Conservation (phyloP, 495 filamentous ascomycete genomes). For the Chaetomidium leptoderma region DNA sequence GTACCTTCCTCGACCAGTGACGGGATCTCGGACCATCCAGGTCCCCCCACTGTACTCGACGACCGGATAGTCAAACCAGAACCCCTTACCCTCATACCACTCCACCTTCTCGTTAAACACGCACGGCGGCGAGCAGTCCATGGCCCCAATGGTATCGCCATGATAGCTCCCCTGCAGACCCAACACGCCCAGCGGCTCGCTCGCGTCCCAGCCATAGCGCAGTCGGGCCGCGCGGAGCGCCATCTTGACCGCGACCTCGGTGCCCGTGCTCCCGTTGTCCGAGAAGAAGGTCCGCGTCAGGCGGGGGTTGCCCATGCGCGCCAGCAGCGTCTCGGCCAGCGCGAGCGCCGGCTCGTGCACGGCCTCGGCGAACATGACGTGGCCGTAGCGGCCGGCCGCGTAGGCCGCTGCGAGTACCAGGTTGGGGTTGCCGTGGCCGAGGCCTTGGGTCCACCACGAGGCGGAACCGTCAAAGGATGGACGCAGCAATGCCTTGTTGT, state of each 20-base stretch:
- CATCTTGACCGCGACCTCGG: constrained; percentile 80
- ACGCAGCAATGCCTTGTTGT: constrained; percentile 37
- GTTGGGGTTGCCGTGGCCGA: constrained; percentile 67
- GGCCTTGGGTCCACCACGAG: constrained; percentile 83
- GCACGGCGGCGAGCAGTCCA: constrained; percentile 72
- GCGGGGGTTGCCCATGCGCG: constrained; percentile 54
- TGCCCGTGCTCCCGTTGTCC: constrained; percentile 74
- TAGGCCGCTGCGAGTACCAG: constrained; percentile 68
- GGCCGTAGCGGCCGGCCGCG: constrained; percentile 76
- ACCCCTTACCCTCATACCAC: constrained; percentile 70
- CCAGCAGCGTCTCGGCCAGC: constrained; percentile 57
- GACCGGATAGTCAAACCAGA: constrained; percentile 71
- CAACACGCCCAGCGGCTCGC: constrained; percentile 53
- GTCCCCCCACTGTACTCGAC: constrained; percentile 58
- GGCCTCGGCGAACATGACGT: constrained; percentile 76
- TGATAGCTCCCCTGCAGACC: constrained; percentile 75
- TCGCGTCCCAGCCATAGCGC: constrained; percentile 57
- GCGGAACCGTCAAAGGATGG: constrained; percentile 73
- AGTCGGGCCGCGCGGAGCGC: constrained; percentile 58
- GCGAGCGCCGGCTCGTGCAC: constrained; percentile 66
- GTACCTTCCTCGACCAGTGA: constrained; percentile 34
- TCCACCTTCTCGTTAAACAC: constrained; percentile 70
- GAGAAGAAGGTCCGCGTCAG: constrained; percentile 67
- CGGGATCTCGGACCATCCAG: constrained; percentile 49
- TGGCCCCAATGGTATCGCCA: constrained; percentile 76